Conservation (phyloP, 1,284 basidiomycete species). For the Moniliophthora roreri region DNA sequence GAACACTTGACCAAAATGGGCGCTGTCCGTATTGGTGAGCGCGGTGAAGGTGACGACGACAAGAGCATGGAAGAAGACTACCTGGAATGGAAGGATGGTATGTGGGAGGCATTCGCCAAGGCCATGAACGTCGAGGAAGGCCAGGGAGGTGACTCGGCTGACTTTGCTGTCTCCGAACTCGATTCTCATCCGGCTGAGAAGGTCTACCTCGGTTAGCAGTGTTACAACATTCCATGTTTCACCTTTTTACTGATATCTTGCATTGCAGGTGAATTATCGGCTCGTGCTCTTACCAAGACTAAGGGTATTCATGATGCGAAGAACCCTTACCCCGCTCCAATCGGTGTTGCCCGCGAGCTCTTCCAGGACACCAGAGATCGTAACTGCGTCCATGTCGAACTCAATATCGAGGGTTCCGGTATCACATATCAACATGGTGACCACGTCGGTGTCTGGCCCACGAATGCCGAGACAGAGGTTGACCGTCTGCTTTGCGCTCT, state of each 20-base stretch:
- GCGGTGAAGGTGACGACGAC: constrained; percentile 97
- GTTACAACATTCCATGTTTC: background rate
- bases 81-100: constrained; percentile 97
- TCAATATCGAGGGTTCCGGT: constrained; percentile 92
- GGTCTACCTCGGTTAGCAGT: constrained; percentile 79
- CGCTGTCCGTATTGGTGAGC: constrained; percentile 83
- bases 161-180: constrained; percentile 90
- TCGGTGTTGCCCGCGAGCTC: constrained; percentile 79
- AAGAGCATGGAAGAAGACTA: constrained; percentile 99
- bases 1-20: constrained; percentile 76
- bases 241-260: constrained; percentile 12
- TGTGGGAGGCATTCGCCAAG: constrained; percentile 89
- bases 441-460: constrained; percentile 97
- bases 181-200: constrained; percentile 75
- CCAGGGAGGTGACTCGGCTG: constrained; percentile 91
- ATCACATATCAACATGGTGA: constrained; percentile 99
- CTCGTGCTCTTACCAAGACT: constrained; percentile 86
- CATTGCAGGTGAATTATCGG: constrained; percentile 76
- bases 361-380: constrained; percentile 77
- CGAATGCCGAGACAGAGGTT: constrained; percentile 91
- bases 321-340: constrained; percentile 92
- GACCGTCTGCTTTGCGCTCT: constrained; percentile 86
- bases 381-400: constrained; percentile 95
- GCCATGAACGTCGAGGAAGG: constrained; percentile 92
- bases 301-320: constrained; percentile 96